Evolutionary conservation across 2,329 filamentous ascomycete species (phyloP), one percentile per base, ranked within the genome.

Genomic region (Botrytis galanthina): DNA sequence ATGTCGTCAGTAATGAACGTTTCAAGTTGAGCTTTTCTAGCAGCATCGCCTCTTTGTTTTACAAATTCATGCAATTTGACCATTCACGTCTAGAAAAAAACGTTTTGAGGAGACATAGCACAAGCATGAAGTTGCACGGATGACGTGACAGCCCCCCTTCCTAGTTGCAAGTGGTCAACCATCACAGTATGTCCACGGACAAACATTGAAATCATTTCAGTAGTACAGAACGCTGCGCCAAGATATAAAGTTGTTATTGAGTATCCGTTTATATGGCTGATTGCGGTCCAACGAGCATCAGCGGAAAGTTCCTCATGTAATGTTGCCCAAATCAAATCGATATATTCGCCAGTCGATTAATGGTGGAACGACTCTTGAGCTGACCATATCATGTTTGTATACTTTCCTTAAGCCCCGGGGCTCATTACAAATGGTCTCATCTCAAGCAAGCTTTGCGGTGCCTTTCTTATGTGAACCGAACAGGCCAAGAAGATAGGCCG

Each of bases 401-500:
- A 22, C 39, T n/a, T n/a, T 26, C 48, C 16, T 39, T 51, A 32
- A 29, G 35, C 26, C 48, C 32, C 8, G 6, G 10, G 20, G 39
- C n/a, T 10, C 26, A 32, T 29, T 69, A 2, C 7, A 18, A 32
- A 9, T 66, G 22, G n/a, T 32, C 26, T 26, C 9, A 16, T 32
- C 69, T 71, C 44, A 64, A 26, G 54, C 59, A 51, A 71, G 42
- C 10, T 64, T 64, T 26, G 62, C 16, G 7, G 35, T 2, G 20
- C 32, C 42, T 37, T 73, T 46, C 22, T 46, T 68, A 70, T 86
- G 84, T 8, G 84, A 82, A 4, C 89, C 90, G 82, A 92, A 91
- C 2, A 86, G 54, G 0, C 90, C 91, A 26, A 85, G 73, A 9
- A 92, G 82, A 80, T 91, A 92, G 26, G 85, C 82, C 29, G 86